phyloP scores from a whole-genome alignment of 2,329 filamentous ascomycete genomes.

The Cordyceps javanica region DNA sequence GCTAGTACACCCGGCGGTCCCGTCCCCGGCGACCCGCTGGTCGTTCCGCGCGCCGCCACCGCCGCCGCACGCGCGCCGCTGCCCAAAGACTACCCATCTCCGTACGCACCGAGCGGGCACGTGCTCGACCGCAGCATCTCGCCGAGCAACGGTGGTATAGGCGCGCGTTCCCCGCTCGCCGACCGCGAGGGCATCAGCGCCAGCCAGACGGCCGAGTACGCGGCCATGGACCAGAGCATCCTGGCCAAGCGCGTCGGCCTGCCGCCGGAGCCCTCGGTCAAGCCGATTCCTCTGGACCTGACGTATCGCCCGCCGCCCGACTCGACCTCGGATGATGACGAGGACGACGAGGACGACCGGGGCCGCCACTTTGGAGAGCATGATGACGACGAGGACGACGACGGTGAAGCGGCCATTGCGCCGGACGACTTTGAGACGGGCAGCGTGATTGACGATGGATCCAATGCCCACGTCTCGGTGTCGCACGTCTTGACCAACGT shows the following conservation, averaged over 20 bases:
- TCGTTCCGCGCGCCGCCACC: slow-evolving; percentile 24
- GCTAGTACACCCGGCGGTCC: slow-evolving; percentile 25
- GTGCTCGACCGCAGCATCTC: slow-evolving; percentile 36
- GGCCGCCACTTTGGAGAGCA: slow-evolving; percentile 6
- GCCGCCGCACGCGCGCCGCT: slow-evolving; percentile 27
- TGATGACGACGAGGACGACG: slow-evolving; percentile 16
- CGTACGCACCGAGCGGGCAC: slow-evolving; percentile 12
- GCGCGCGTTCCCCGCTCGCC: slow-evolving; percentile 22
- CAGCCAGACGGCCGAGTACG: slow-evolving; percentile 53
- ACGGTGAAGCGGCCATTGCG: slow-evolving; percentile 16
- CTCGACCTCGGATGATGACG: slow-evolving; percentile 8
- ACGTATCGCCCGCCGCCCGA: slow-evolving; percentile 14
- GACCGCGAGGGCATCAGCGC: slow-evolving; percentile 30
- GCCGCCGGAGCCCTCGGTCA: slow-evolving; percentile 36
- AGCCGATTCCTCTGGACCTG: slow-evolving; percentile 43
- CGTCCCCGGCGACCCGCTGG: slow-evolving; percentile 21
- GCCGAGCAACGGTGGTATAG: slow-evolving; percentile 27
- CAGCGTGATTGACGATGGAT: slow-evolving; percentile 16
- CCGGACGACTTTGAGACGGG: slow-evolving; percentile 22
- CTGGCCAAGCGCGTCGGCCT: slow-evolving; percentile 49
- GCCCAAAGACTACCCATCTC: slow-evolving; percentile 32
- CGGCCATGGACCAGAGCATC: slow-evolving; percentile 59
- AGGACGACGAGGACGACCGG: slow-evolving; percentile 19
- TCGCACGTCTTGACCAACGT: slow-evolving; percentile 76
- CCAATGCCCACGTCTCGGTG: slow-evolving; percentile 52